A percentile compares a stretch with the other conserved stretches of the same genome.
Conservation (phyloP, 495 filamentous ascomycete genomes). For the Trichoderma parareesei region DNA sequence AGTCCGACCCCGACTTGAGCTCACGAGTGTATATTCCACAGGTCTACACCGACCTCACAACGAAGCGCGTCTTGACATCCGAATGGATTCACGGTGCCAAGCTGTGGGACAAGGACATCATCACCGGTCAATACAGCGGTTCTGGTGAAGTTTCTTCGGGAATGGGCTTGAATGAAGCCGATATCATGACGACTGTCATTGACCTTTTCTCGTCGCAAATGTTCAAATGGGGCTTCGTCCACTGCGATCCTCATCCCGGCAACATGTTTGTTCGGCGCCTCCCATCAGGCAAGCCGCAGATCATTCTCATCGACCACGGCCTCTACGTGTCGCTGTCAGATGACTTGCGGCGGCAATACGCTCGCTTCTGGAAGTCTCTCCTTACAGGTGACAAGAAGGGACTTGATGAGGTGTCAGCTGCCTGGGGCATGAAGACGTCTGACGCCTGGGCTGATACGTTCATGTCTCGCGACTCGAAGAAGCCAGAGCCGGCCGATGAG, state of each 20-base stretch:
- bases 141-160: slow-evolving; percentile 70
- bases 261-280: slow-evolving; percentile 92
- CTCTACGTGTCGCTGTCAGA: slow-evolving; percentile 87
- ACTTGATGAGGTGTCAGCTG: slow-evolving; percentile 56
- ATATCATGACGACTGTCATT: slow-evolving; percentile 92
- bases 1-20: slow-evolving; percentile 66
- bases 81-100: slow-evolving; percentile 97
- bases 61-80: slow-evolving; percentile 79
- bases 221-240: slow-evolving; percentile 89
- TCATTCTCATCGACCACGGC: slow-evolving; percentile 97
- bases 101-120: slow-evolving; percentile 78
- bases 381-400: slow-evolving; percentile 90
- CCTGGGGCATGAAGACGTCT: slow-evolving; percentile 80
- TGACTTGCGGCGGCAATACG: slow-evolving; percentile 80
- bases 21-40: slow-evolving; percentile 81
- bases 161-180: slow-evolving; percentile 68
- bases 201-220: slow-evolving; percentile 94
- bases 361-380: slow-evolving; percentile 84
- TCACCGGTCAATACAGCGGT: slow-evolving; percentile 72
- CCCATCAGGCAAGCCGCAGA: slow-evolving; percentile 70
- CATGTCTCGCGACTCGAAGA: slow-evolving; percentile 40
- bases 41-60: slow-evolving; percentile 73
- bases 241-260: slow-evolving; percentile 93
- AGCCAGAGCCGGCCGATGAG: slow-evolving; percentile 33
- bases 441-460: slow-evolving; percentile 89